These are phyloP conservation scores for Galerina sulciceps DNA, from an alignment of 768 basidiomycete genomes.

Conservation along the genomic window DNA sequence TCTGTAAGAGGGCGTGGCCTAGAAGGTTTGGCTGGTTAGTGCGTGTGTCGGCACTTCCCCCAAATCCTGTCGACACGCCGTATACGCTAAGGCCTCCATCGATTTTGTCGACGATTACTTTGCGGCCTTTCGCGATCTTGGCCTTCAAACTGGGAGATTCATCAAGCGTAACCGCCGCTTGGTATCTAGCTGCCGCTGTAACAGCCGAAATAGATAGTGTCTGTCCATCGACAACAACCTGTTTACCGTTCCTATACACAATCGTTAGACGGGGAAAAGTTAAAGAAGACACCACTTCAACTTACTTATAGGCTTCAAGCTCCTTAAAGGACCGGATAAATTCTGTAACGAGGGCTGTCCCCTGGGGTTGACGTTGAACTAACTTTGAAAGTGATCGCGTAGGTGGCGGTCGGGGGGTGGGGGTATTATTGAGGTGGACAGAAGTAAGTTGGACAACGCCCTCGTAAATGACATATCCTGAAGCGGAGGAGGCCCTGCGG, in stretches of 20 bases:
- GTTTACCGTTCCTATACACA: slow-evolving; percentile 55
- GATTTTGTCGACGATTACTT: slow-evolving; percentile 70
- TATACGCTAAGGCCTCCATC: slow-evolving; percentile 73
- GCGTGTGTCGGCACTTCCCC: slow-evolving; percentile 87
- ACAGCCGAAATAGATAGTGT: slow-evolving; percentile 77
- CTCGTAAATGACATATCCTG: slow-evolving; percentile 24
- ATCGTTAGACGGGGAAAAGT: slow-evolving; percentile 5
- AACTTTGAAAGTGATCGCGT: slow-evolving; percentile 21
- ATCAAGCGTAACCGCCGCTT: slow-evolving; percentile 54
- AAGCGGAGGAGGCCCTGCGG: slow-evolving; percentile 32
- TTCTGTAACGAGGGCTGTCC: slow-evolving; percentile 48
- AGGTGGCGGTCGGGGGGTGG: slow-evolving; percentile 20
- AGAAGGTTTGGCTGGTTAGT: slow-evolving; percentile 75
- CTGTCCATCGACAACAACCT: slow-evolving; percentile 71
- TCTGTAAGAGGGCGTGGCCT: slow-evolving; percentile 83
- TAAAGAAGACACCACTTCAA: background rate
- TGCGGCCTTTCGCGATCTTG: slow-evolving; percentile 65
- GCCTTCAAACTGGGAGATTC: slow-evolving; percentile 48
- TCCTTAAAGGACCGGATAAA: slow-evolving; percentile 67
- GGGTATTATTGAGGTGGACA: slow-evolving; percentile 17
- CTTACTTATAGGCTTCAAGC: slow-evolving; percentile 67
- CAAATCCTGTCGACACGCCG: slow-evolving; percentile 84
- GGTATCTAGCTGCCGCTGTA: slow-evolving; percentile 73
- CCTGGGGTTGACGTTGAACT: slow-evolving; percentile 20
- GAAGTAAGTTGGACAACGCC: slow-evolving; percentile 25